Evolutionary conservation across 2,329 filamentous ascomycete species (phyloP).

Genomic region (Knufia petricola): DNA sequence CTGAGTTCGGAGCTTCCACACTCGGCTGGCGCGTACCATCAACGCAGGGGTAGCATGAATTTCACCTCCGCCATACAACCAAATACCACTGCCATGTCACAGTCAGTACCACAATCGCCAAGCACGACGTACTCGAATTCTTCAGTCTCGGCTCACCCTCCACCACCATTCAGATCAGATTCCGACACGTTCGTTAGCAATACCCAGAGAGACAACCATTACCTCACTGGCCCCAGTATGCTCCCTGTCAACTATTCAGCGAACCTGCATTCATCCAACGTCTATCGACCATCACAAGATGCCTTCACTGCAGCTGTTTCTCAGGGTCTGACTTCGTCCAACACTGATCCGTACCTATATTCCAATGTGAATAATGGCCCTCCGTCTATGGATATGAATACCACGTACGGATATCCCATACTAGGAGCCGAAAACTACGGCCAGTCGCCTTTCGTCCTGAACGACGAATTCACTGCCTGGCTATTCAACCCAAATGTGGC

Average conservation of each 20-base stretch:
- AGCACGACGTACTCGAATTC: constrained; percentile 16
- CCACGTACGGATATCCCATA: constrained; percentile 58
- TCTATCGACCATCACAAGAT: constrained; percentile 21
- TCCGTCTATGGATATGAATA: constrained; percentile 29
- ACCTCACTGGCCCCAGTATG: constrained; percentile 14
- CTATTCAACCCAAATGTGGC: constrained; percentile 61
- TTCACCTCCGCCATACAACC: background rate
- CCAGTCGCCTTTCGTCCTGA: constrained; percentile 78
- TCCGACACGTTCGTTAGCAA: constrained; percentile 14
- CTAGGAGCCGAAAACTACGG: constrained; percentile 77
- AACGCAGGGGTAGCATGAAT: background rate
- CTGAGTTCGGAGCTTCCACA: constrained; percentile 25
- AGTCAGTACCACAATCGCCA: constrained; percentile 15
- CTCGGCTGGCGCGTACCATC: constrained; percentile 23
- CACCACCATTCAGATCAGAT: constrained; percentile 15
- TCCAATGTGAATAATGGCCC: constrained; percentile 14
- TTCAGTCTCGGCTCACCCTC: constrained; percentile 13
- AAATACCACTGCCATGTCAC: background rate
- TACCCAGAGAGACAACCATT: constrained; percentile 11
- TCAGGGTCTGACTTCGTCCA: constrained; percentile 21
- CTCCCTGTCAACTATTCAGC: constrained; percentile 9
- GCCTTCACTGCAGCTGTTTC: constrained; percentile 24
- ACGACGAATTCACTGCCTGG: constrained; percentile 79
- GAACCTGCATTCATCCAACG: constrained; percentile 12
- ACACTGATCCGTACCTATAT: constrained; percentile 19